Evolutionary conservation across 2,329 filamentous ascomycete species (phyloP).

Genomic region (Trichoderma oligosporum): DNA sequence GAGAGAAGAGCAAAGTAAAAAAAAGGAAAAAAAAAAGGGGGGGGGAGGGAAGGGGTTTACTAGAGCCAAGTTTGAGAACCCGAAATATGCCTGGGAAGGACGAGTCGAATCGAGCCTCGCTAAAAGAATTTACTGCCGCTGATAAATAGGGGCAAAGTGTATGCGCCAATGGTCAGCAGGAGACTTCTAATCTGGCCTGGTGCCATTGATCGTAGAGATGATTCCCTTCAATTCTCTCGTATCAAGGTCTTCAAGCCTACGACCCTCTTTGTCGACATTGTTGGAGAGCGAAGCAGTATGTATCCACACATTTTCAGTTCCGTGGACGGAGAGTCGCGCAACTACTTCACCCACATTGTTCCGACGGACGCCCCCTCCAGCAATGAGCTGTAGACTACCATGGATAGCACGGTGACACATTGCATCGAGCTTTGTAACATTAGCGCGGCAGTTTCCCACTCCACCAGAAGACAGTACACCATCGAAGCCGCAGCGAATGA

Average conservation of each 20-base stretch:
- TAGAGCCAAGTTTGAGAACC: background rate
- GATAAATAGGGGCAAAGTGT: constrained; percentile 20
- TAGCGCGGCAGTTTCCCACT: constrained; percentile 37
- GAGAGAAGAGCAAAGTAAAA: background rate
- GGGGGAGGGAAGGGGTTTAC: no score
- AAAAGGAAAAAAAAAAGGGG: background rate
- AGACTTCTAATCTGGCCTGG: constrained; percentile 28
- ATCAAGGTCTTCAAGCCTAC: constrained; percentile 26
- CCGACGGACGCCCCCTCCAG: constrained; percentile 50
- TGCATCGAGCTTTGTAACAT: constrained; percentile 36
- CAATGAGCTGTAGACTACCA: constrained; percentile 43
- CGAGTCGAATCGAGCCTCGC: background rate
- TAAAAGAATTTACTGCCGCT: background rate
- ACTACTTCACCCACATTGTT: constrained; percentile 36
- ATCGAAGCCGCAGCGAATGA: constrained; percentile 45
- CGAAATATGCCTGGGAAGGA: background rate
- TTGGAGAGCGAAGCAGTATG: constrained; percentile 43
- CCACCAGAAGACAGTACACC: constrained; percentile 54
- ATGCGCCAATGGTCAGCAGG: constrained; percentile 29
- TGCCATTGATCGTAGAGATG: constrained; percentile 24
- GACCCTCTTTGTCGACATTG: constrained; percentile 12
- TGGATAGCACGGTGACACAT: constrained; percentile 34
- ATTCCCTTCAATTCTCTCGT: constrained; percentile 25
- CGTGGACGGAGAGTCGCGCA: constrained; percentile 26
- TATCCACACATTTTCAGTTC: constrained; percentile 36